phyloP scores from a whole-genome alignment of 768 basidiomycete genomes.

The Boletus vinaceobasis region DNA sequence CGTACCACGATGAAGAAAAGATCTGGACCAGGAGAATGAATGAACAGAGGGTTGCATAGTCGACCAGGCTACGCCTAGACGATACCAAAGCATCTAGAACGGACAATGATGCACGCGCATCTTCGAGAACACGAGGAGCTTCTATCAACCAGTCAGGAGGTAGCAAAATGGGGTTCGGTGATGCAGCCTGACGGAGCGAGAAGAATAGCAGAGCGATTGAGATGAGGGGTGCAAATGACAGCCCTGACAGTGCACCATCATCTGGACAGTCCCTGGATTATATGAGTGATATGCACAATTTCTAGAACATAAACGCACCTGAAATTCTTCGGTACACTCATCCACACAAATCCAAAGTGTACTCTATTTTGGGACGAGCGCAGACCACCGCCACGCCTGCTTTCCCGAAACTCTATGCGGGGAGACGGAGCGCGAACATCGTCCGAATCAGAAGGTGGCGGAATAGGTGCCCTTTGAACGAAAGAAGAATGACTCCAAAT shows the following conservation, averaged over 20 bases:
- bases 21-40: constrained; percentile 78
- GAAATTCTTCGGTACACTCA: constrained; percentile 88
- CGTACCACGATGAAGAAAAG: constrained; percentile 72
- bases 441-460: constrained; percentile 16
- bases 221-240: constrained; percentile 82
- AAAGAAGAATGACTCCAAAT: constrained; percentile 57
- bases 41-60: constrained; percentile 78
- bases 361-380: constrained; percentile 37
- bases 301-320: constrained; percentile 42
- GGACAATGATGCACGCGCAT: constrained; percentile 39
- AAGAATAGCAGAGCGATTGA: constrained; percentile 64
- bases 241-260: constrained; percentile 81
- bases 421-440: constrained; percentile 36
- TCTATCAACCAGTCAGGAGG: constrained; percentile 79
- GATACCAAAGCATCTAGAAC: constrained; percentile 54
- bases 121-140: constrained; percentile 53
- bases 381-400: constrained; percentile 34
- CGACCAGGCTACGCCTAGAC: constrained; percentile 73
- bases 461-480: constrained; percentile 21
- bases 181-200: constrained; percentile 39
- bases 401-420: constrained; percentile 47
- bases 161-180: constrained; percentile 33
- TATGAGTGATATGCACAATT: constrained; percentile 8
- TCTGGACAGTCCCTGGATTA: constrained; percentile 67
- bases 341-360: constrained; percentile 76